phyloP scores from a whole-genome alignment of 352 stramenopile genomes.

The Phytophthora sp. region DNA sequence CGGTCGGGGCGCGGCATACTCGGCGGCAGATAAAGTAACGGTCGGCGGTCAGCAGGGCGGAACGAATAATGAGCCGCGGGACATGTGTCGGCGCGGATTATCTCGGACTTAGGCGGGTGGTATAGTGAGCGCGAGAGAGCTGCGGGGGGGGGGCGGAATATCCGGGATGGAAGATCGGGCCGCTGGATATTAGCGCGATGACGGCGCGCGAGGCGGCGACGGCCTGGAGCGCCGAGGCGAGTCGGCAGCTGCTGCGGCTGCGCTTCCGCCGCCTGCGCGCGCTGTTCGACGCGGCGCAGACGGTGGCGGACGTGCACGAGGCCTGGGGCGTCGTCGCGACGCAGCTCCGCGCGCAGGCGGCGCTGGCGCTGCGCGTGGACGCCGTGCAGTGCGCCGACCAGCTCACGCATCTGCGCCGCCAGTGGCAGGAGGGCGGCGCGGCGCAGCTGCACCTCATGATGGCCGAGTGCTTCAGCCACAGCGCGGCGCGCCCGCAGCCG shows the following conservation, averaged over 20 bases:
- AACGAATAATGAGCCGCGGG: not conserved
- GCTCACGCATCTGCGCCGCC: slow-evolving; percentile 24
- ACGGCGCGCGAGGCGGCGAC: not conserved
- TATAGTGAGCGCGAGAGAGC: not conserved
- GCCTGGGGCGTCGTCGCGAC: slow-evolving; percentile 30
- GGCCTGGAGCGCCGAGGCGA: slow-evolving; percentile 16
- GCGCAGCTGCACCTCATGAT: slow-evolving; percentile 29
- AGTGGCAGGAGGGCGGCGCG: slow-evolving; percentile 28
- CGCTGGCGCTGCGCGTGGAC: slow-evolving; percentile 4
- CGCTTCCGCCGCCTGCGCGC: slow-evolving; percentile 15
- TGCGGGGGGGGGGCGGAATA: not conserved
- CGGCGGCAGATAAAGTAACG: not conserved
- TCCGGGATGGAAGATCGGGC: not conserved
- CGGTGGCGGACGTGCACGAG: slow-evolving; percentile 37
- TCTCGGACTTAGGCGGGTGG: not conserved
- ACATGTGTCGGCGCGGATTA: not conserved
- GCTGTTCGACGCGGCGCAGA: slow-evolving; percentile 34
- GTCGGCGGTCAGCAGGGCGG: not conserved
- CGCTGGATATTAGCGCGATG: slow-evolving; percentile 3
- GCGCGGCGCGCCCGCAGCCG: not conserved
- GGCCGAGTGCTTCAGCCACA: slow-evolving; percentile 29
- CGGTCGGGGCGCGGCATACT: slow-evolving; percentile 21
- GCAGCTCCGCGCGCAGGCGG: not conserved
- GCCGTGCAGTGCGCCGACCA: slow-evolving; percentile 32
- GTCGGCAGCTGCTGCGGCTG: slow-evolving; percentile 31